Conservation (phyloP, 495 filamentous ascomycete species). For the Aspergillus heteromorphus region DNA sequence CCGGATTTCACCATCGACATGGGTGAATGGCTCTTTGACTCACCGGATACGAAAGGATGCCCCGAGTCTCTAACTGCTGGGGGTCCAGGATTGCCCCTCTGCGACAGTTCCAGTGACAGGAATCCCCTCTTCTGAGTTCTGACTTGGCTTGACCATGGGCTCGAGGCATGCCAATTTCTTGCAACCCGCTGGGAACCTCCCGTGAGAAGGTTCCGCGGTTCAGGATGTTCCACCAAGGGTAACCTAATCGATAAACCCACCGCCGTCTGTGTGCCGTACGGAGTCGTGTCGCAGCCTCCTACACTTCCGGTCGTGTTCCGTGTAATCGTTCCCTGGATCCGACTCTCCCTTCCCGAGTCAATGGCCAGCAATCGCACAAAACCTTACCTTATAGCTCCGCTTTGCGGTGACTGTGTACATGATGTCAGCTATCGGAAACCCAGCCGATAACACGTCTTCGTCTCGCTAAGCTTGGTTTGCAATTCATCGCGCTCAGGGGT, state of each 20-base stretch:
- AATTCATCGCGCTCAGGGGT: not conserved
- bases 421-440: slow-evolving; percentile 5
- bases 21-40: no score
- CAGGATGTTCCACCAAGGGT: slow-evolving; percentile 13
- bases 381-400: not conserved
- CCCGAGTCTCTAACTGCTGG: not conserved
- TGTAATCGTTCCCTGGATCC: not conserved
- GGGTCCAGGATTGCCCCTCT: not conserved
- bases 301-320: slow-evolving; percentile 3
- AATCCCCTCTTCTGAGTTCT: no score
- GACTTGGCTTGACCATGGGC: not conserved
- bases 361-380: not conserved
- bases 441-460: not conserved
- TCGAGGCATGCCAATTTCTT: slow-evolving; percentile 2
- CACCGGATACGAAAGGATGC: no score
- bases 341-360: not conserved
- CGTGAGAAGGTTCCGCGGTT: slow-evolving; percentile 19
- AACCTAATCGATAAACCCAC: slow-evolving; percentile 13
- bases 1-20: not conserved
- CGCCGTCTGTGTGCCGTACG: slow-evolving; percentile 7
- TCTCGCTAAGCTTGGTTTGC: not conserved
- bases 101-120: not conserved
- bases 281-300: slow-evolving; percentile 7
- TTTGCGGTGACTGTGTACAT: slow-evolving; percentile 5
- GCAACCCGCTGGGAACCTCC: slow-evolving; percentile 16